Evolutionary conservation across 2,329 filamentous ascomycete genomes (phyloP).

Genomic region (Emergomyces orientalis): DNA sequence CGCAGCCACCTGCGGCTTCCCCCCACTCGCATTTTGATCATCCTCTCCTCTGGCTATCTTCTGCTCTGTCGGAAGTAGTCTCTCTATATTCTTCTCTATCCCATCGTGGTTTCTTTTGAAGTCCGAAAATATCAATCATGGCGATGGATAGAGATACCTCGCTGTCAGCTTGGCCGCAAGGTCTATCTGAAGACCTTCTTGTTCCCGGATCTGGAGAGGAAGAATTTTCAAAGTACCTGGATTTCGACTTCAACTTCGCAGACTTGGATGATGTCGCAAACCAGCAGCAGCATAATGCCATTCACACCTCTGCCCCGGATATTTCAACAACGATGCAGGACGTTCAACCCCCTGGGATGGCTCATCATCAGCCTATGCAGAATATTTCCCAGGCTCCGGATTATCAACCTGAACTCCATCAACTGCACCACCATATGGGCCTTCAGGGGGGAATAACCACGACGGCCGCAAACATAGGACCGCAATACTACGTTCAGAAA

Average conservation of each 20-base stretch:
- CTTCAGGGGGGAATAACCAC: constrained; percentile 11
- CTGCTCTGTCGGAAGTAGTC: background rate
- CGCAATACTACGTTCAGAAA: constrained; percentile 20
- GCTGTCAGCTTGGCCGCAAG: constrained; percentile 32
- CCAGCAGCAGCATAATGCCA: constrained; percentile 28
- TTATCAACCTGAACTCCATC: constrained; percentile 8
- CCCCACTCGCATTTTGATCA: constrained; percentile 1
- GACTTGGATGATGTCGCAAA: constrained; percentile 32
- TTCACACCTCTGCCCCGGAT: constrained; percentile 25
- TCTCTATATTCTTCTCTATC: background rate
- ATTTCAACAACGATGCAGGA: constrained; percentile 13
- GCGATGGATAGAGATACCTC: constrained; percentile 33
- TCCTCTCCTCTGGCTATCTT: background rate
- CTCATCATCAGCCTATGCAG: constrained; percentile 7
- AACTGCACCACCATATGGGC: constrained; percentile 12
- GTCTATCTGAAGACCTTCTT: constrained; percentile 32
- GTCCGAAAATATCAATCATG: background rate
- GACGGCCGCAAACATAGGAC: constrained; percentile 7
- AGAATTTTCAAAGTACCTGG: constrained; percentile 42
- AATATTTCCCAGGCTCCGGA: constrained; percentile 8
- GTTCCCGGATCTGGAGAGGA: constrained; percentile 36
- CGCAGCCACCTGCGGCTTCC: constrained; percentile 18
- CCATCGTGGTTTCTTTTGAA: background rate
- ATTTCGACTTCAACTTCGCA: constrained; percentile 40
- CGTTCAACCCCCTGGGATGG: constrained; percentile 12